phyloP scores from a whole-genome alignment of 352 stramenopile species.

The Phytophthora pluvialis region DNA sequence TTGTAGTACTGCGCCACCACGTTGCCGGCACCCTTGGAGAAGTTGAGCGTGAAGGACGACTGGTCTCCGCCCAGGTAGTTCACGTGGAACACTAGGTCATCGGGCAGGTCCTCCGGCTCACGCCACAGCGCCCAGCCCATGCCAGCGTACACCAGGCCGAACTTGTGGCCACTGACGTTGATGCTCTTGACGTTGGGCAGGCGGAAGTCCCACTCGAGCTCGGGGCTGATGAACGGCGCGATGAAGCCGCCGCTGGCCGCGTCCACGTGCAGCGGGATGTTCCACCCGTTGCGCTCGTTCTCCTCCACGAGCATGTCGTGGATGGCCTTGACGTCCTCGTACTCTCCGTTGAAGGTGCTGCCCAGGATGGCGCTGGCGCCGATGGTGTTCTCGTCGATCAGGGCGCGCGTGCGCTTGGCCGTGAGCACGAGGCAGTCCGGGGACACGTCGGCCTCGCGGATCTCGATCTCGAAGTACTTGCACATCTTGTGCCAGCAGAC shows the following conservation, averaged over 20 bases:
- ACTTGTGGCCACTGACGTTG: slow-evolving; percentile 95
- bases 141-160: slow-evolving; percentile 92
- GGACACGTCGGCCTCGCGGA: slow-evolving; percentile 88
- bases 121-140: slow-evolving; percentile 94
- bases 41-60: slow-evolving; percentile 94
- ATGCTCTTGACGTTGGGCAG: slow-evolving; percentile 93
- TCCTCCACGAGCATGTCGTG: slow-evolving; percentile 86
- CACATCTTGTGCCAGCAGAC: slow-evolving; percentile 96
- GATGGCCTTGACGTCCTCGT: slow-evolving; percentile 92
- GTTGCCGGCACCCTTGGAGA: slow-evolving; percentile 91
- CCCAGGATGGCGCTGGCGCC: slow-evolving; percentile 91
- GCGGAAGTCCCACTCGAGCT: slow-evolving; percentile 92
- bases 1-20: slow-evolving; percentile 94
- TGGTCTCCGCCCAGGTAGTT: slow-evolving; percentile 93
- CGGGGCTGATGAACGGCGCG: slow-evolving; percentile 89
- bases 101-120: slow-evolving; percentile 78
- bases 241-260: slow-evolving; percentile 93
- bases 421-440: slow-evolving; percentile 87
- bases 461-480: slow-evolving; percentile 95
- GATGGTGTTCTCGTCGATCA: slow-evolving; percentile 94
- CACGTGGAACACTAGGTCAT: slow-evolving; percentile 91
- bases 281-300: slow-evolving; percentile 87
- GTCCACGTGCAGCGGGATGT: slow-evolving; percentile 92
- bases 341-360: slow-evolving; percentile 94
- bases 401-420: slow-evolving; percentile 67